Percentiles rank a stretch among this genome's conserved stretches.
These are phyloP conservation scores for Lactuca saligna DNA, from an alignment of 129 eudicot genomes.

Conservation along the genomic window DNA sequence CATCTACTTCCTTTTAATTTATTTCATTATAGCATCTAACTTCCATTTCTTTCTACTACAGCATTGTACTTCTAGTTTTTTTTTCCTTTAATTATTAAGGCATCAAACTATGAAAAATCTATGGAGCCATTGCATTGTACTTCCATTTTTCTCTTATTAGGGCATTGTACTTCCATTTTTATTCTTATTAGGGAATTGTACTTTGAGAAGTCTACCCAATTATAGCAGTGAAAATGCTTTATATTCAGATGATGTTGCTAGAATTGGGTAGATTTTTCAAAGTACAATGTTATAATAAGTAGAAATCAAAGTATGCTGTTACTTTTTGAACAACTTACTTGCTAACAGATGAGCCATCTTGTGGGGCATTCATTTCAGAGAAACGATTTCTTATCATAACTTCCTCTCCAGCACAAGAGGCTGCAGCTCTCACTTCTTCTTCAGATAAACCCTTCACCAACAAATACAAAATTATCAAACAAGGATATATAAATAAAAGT, in stretches of 20 bases:
- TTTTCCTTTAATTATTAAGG: background rate
- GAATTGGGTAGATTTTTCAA: background rate
- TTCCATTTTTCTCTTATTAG: background rate
- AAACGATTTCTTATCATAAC: slow-evolving; percentile 91
- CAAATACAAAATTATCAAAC: slow-evolving; percentile 21
- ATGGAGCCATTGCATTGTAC: background rate
- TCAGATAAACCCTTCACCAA: slow-evolving; percentile 82
- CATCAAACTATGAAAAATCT: background rate
- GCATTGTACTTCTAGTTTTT: background rate
- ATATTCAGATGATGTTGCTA: background rate
- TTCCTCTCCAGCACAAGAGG: slow-evolving; percentile 97
- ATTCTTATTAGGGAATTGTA: background rate
- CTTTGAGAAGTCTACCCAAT: background rate
- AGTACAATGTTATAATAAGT: background rate
- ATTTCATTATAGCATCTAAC: too few relatives aligned
- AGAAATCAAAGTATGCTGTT: background rate
- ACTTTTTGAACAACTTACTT: slow-evolving; percentile 52
- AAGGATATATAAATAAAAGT: background rate
- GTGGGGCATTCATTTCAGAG: slow-evolving; percentile 98
- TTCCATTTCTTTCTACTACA: too few relatives aligned
- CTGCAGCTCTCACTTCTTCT: slow-evolving; percentile 98
- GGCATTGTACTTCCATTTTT: background rate
- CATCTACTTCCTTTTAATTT: too few relatives aligned
- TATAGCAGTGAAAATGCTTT: background rate
- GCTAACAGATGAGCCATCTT: slow-evolving; percentile 81